These are phyloP conservation scores for Phytophthora uliginosa DNA, from an alignment of 352 stramenopile species.

Conservation along the genomic window DNA sequence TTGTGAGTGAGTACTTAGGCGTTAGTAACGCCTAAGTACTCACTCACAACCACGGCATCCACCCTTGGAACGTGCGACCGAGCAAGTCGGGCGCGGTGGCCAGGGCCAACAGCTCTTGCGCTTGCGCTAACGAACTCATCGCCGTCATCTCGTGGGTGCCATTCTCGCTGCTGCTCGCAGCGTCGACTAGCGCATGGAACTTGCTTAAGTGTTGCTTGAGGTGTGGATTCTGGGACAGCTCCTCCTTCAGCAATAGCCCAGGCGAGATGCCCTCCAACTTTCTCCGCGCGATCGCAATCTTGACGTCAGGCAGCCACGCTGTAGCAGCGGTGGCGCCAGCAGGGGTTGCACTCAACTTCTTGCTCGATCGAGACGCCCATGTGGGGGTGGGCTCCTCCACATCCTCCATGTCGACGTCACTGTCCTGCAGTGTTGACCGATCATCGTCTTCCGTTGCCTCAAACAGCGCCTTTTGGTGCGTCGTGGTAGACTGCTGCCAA, in stretches of 20 bases:
- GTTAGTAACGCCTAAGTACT: too few relatives aligned
- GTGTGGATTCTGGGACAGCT: conserved; percentile 77
- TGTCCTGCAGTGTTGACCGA: conserved; percentile 35
- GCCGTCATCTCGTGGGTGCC: conserved; percentile 21
- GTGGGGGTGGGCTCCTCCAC: conserved; percentile 9
- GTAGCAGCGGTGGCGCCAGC: conserved; percentile 13
- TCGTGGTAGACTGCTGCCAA: conserved; percentile 85
- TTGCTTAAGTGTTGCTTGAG: conserved; percentile 62
- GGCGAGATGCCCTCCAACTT: conserved; percentile 86
- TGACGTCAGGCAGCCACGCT: conserved; percentile 79
- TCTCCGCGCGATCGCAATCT: conserved; percentile 77
- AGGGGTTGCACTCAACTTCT: conserved; percentile 16
- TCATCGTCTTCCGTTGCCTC: conserved; percentile 20
- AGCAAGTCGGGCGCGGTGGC: conserved; percentile 87
- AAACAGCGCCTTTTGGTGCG: conserved; percentile 71
- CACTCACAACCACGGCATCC: conserved; percentile 90
- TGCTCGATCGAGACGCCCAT: conserved; percentile 19
- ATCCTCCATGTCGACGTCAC: conserved; percentile 49
- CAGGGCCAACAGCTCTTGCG: conserved; percentile 84
- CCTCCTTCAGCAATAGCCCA: conserved; percentile 74
- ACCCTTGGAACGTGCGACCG: conserved; percentile 82
- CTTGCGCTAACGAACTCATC: conserved; percentile 78
- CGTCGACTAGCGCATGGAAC: conserved; percentile 71
- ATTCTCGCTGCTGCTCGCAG: conserved; percentile 26
- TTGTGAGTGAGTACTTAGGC: too few relatives aligned